phyloP scores from a whole-genome alignment of 2,329 filamentous ascomycete species.

The Fusarium veterinarium region DNA sequence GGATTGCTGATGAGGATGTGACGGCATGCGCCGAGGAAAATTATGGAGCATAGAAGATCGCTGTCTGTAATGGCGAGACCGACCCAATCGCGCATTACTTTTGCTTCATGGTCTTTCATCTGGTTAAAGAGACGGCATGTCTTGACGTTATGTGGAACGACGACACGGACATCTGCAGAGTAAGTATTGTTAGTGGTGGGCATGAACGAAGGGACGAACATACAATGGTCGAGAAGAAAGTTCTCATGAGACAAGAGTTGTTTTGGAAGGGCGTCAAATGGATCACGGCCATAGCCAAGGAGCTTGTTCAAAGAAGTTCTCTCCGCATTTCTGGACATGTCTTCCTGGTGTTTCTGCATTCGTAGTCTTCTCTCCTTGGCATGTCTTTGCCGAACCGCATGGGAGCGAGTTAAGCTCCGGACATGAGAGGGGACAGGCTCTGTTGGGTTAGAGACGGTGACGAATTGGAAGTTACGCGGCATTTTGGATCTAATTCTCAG shows the following conservation, averaged over 20 bases:
- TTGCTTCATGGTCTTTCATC: not conserved
- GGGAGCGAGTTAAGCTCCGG: conserved; percentile 4
- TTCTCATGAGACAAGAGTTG: conserved; percentile 1
- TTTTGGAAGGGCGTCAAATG: not conserved
- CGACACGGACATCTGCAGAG: not conserved
- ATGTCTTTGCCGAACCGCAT: conserved; percentile 9
- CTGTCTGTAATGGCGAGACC: conserved; percentile 10
- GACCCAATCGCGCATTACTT: conserved; percentile 14
- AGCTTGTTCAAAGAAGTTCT: not conserved
- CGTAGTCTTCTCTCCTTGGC: conserved; percentile 13
- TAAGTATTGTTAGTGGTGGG: fast-evolving
- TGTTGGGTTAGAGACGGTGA: conserved; percentile 4
- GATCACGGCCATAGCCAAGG: not conserved
- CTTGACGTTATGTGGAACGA: not conserved
- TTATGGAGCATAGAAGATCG: conserved; percentile 6
- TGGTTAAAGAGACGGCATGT: not conserved
- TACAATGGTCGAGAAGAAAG: conserved; percentile 17
- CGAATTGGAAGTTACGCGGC: conserved; percentile 8
- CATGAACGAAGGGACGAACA: fast-evolving
- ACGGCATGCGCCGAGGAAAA: conserved; percentile 8
- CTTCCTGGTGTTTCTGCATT: not conserved
- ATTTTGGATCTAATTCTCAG: not conserved
- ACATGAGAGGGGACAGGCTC: not conserved
- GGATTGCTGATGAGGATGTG: not conserved
- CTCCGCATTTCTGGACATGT: not conserved